phyloP scores from a whole-genome alignment of 208 protist genomes.

The Tritrichomonas musculus region DNA sequence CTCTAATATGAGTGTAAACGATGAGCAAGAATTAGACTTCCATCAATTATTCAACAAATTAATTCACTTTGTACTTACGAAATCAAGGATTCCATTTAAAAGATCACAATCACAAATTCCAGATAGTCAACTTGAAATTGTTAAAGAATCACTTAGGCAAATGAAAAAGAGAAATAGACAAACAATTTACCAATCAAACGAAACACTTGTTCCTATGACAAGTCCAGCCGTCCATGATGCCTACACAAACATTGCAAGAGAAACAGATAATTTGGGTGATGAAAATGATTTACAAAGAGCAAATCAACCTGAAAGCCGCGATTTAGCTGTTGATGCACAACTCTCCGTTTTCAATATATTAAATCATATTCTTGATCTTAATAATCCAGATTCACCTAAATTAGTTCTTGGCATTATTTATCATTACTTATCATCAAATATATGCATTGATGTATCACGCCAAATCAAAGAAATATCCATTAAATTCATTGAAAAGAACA shows the following conservation, averaged over 20 bases:
- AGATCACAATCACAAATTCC: too few relatives aligned
- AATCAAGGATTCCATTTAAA: too few relatives aligned
- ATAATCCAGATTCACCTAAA: neutral
- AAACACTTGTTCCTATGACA: neutral
- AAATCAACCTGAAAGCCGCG: neutral
- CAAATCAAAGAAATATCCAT: neutral
- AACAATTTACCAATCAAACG: too few relatives aligned
- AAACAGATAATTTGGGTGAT: neutral
- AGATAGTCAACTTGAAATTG: too few relatives aligned
- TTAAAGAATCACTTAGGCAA: too few relatives aligned
- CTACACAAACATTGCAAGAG: neutral
- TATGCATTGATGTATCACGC: neutral
- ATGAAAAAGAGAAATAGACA: too few relatives aligned
- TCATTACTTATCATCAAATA: neutral
- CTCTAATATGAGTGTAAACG: too few relatives aligned
- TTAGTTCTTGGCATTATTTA: neutral
- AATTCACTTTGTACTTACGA: too few relatives aligned
- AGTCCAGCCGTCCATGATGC: neutral
- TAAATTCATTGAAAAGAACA: neutral
- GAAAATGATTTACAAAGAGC: neutral
- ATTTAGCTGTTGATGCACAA: neutral
- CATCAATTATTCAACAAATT: too few relatives aligned
- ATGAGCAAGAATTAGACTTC: neutral
- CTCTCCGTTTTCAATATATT: neutral
- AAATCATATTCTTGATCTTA: neutral